Conservation (phyloP, 768 basidiomycete genomes). For the Antrodiella citrinella region DNA sequence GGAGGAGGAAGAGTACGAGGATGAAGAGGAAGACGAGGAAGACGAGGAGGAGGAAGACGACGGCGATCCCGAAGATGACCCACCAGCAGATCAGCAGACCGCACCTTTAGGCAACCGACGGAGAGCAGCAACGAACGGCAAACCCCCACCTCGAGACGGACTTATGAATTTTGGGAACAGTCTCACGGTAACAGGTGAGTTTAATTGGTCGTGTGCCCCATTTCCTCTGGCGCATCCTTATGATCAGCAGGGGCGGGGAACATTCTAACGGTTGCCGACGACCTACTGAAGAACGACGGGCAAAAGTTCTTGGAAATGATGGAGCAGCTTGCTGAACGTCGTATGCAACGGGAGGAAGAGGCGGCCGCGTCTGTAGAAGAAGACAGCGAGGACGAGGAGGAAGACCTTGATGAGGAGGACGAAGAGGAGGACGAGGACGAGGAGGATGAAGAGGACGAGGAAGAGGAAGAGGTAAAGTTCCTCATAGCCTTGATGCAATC, state of each 20-base stretch:
- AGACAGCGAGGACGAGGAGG: constrained; percentile 42
- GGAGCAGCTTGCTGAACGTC: constrained; percentile 94
- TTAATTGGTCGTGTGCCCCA: constrained; percentile 3
- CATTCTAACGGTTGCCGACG: constrained; percentile 97
- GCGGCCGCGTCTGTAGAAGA: constrained; percentile 37
- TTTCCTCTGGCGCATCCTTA: constrained; percentile 9
- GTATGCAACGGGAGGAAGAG: constrained; percentile 85
- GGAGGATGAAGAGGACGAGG: constrained; percentile 43
- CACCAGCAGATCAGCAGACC: constrained; percentile 16
- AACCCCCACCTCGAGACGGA: constrained; percentile 49
- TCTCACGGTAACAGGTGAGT: constrained; percentile 75
- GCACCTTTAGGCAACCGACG: constrained; percentile 13
- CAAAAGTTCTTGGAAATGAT: constrained; percentile 99
- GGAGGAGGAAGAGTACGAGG: constrained; percentile 49
- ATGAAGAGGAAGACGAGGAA: constrained; percentile 68
- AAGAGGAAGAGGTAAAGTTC: constrained; percentile 36
- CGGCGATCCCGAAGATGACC: constrained; percentile 25
- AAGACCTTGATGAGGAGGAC: constrained; percentile 40
- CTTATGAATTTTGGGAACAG: constrained; percentile 75
- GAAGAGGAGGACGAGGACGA: constrained; percentile 44
- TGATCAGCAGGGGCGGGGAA: constrained; percentile 66
- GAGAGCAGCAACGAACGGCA: constrained; percentile 33
- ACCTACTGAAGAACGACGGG: constrained; percentile 96
- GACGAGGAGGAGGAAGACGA: constrained; percentile 60
- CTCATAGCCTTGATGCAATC: background rate